Evolutionary conservation across 2,329 filamentous ascomycete genomes (phyloP).

Genomic region (Aspergillus caelatus): DNA sequence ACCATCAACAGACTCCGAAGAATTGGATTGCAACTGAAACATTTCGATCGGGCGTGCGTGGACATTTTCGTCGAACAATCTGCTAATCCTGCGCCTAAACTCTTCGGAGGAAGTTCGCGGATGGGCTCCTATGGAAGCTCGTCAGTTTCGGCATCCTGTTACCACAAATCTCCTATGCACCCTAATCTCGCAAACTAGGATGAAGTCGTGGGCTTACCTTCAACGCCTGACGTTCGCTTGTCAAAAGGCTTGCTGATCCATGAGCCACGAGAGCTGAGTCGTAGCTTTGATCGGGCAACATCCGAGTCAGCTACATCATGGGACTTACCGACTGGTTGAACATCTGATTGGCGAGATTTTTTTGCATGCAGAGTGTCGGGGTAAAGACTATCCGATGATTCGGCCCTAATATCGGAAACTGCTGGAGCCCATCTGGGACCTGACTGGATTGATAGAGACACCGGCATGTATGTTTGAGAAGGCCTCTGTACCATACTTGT

Average conservation of each 20-base stretch:
- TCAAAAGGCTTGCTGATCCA: conserved; percentile 24
- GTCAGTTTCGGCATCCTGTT: background rate
- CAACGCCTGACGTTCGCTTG: conserved; percentile 12
- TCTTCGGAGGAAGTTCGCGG: conserved; percentile 35
- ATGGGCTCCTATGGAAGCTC: conserved; percentile 13
- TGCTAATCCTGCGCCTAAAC: conserved; percentile 36
- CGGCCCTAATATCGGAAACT: conserved; percentile 1
- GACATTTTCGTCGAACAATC: conserved; percentile 36
- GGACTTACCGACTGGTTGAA: background rate
- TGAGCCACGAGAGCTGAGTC: conserved; percentile 22
- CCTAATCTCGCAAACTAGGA: background rate
- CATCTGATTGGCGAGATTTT: conserved; percentile 8
- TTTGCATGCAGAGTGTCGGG: conserved; percentile 11
- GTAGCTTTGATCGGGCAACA: conserved; percentile 13
- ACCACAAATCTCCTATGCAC: background rate
- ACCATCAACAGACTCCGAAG: conserved; percentile 14
- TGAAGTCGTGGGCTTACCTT: conserved; percentile 14
- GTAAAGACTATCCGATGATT: conserved; percentile 6
- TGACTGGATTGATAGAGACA: background rate
- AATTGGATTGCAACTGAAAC: conserved; percentile 26
- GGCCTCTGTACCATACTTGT: conserved; percentile 9
- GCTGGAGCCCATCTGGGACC: conserved; percentile 6
- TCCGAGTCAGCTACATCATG: conserved; percentile 7
- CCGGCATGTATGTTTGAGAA: conserved; percentile 5
- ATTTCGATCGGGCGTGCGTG: conserved; percentile 25